Evolutionary conservation across 2,329 filamentous ascomycete species (phyloP).

Genomic region (Epichloe sylvatica): DNA sequence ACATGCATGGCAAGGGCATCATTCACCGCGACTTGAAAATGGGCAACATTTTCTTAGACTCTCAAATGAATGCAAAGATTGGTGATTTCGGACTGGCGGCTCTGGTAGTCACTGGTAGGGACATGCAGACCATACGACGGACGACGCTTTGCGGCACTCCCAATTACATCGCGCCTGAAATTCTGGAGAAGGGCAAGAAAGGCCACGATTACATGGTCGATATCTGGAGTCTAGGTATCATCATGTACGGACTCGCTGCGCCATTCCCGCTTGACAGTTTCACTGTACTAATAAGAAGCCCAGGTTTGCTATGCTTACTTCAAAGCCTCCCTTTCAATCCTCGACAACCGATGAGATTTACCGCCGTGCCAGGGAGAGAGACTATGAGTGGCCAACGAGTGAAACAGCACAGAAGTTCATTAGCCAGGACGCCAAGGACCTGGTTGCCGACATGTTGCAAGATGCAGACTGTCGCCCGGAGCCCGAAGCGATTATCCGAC

Average conservation of each 20-base stretch:
- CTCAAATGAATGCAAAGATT: conserved; percentile 93
- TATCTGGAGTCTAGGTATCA: conserved; percentile 95
- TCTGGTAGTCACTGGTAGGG: conserved; percentile 77
- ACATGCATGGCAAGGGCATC: conserved; percentile 89
- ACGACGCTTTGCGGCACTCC: conserved; percentile 94
- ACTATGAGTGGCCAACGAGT: conserved; percentile 65
- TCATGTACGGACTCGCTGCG: conserved; percentile 50
- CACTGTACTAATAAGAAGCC: background rate
- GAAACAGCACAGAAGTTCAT: conserved; percentile 55
- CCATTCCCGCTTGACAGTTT: background rate
- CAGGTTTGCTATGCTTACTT: conserved; percentile 90
- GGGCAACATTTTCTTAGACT: conserved; percentile 92
- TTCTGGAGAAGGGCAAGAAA: conserved; percentile 83
- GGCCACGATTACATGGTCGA: conserved; percentile 97
- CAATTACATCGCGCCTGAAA: conserved; percentile 96
- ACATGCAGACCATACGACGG: conserved; percentile 69
- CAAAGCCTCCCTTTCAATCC: conserved; percentile 92
- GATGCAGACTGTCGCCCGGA: conserved; percentile 62
- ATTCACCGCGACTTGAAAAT: conserved; percentile 97
- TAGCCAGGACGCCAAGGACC: conserved; percentile 60
- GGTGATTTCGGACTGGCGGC: conserved; percentile 94
- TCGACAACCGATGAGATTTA: conserved; percentile 79
- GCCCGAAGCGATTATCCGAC: conserved; percentile 65
- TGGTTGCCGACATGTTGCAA: conserved; percentile 63
- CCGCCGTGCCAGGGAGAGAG: conserved; percentile 51